These are phyloP conservation scores for Monosporascus sp. DNA, from an alignment of 2,329 filamentous ascomycete genomes.

Conservation along the genomic window DNA sequence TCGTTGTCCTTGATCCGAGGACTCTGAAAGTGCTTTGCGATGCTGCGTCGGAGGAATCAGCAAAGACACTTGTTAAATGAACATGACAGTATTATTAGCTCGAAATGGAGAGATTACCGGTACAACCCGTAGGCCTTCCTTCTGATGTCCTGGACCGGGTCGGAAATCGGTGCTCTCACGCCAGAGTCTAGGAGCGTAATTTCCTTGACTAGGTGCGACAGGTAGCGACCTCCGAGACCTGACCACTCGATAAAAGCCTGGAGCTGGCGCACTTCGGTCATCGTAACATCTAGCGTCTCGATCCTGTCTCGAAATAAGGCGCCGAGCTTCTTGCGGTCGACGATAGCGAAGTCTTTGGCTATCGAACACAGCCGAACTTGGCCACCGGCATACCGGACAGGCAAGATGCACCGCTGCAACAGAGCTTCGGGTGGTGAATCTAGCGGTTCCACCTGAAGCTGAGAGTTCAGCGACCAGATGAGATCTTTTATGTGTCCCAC, in stretches of 20 bases:
- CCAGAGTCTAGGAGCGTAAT: slow-evolving; percentile 21
- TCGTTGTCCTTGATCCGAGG: slow-evolving; percentile 9
- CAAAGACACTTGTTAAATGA: background rate
- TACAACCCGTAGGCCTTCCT: slow-evolving; percentile 26
- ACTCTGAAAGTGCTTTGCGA: slow-evolving; percentile 22
- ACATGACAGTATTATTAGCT: background rate
- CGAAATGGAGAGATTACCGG: slow-evolving; percentile 20
- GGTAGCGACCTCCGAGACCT: slow-evolving; percentile 22
- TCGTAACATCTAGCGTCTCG: slow-evolving; percentile 29
- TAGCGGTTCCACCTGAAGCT: slow-evolving; percentile 15
- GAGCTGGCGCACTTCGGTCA: slow-evolving; percentile 27
- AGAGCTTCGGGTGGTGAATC: background rate
- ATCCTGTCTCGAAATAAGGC: slow-evolving; percentile 21
- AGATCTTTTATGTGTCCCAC: slow-evolving; percentile 23
- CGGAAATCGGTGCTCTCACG: slow-evolving; percentile 11
- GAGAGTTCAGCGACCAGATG: slow-evolving; percentile 27
- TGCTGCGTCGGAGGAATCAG: slow-evolving; percentile 10
- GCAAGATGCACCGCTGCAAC: slow-evolving; percentile 15
- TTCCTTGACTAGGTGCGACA: slow-evolving; percentile 29
- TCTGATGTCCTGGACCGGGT: slow-evolving; percentile 20
- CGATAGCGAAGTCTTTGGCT: slow-evolving; percentile 24
- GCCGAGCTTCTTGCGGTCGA: slow-evolving; percentile 25
- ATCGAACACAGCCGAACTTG: slow-evolving; percentile 4
- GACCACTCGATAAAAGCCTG: slow-evolving; percentile 29
- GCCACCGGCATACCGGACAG: slow-evolving; percentile 15